Conservation (phyloP, 495 filamentous ascomycete genomes). For the Achaetomiella virescens region DNA sequence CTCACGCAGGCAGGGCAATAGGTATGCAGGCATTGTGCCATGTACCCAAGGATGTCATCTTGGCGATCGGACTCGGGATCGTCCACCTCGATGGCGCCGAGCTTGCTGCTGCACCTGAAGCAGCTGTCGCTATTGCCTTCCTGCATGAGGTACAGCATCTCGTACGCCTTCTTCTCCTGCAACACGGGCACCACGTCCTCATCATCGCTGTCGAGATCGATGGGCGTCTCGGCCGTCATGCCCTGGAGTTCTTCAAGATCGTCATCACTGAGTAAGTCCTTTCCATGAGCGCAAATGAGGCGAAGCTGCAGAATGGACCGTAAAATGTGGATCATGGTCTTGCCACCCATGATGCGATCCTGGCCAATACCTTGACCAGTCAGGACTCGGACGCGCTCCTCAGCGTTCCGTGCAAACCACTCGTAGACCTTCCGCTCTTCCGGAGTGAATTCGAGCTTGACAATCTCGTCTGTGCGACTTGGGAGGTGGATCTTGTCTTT, state of each 20-base stretch:
- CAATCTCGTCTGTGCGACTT: constrained; percentile 61
- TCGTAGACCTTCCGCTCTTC: constrained; percentile 51
- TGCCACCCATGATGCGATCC: constrained; percentile 66
- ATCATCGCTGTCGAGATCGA: constrained; percentile 75
- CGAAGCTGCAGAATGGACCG: constrained; percentile 86
- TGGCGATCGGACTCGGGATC: constrained; percentile 50
- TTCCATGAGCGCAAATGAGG: constrained; percentile 84
- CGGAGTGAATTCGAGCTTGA: constrained; percentile 52
- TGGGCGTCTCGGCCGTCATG: constrained; percentile 70
- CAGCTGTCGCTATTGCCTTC: constrained; percentile 70
- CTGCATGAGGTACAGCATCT: constrained; percentile 73
- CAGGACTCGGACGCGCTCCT: constrained; percentile 47
- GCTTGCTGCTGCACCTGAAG: constrained; percentile 56
- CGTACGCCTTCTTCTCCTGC: constrained; percentile 63
- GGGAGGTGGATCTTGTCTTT: constrained; percentile 89
- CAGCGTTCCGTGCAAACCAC: constrained; percentile 48
- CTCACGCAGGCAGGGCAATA: constrained; percentile 69
- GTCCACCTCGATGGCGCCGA: constrained; percentile 47
- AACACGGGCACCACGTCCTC: constrained; percentile 49
- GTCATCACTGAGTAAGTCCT: constrained; percentile 75
- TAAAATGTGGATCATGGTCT: constrained; percentile 80
- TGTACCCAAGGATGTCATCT: constrained; percentile 62
- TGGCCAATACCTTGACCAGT: constrained; percentile 34
- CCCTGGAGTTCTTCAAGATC: constrained; percentile 75
- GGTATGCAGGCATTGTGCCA: constrained; percentile 79